Evolutionary conservation across 306 rosid genomes (phyloP), one percentile per base, ranked within the genome.

Genomic region (Myrica gale): DNA sequence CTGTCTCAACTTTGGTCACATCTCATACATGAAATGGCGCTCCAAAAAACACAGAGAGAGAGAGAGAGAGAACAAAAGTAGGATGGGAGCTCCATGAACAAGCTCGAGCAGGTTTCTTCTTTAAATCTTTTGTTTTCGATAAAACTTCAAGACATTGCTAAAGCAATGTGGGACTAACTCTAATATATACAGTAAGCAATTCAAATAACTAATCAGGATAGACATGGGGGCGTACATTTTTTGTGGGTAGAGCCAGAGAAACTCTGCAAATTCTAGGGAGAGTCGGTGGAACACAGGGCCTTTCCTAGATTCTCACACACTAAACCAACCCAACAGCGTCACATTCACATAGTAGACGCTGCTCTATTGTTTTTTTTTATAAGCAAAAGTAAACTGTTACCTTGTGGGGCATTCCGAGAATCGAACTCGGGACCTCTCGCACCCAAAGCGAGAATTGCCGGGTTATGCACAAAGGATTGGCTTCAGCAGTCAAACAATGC

Each of bases 371-470:
- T n/a, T n/a, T n/a, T n/a, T n/a, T n/a, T n/a, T n/a, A n/a, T n/a
- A n/a, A n/a, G n/a, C n/a, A 57, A 8, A 4, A 0, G n/a, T 3
- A 21, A 16, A 0, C 0, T 13, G 6, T 13, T 5, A 16, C 20
- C 4, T 16, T 16, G 1, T 1, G 70, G 70, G 70, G 70, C 70
- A 66, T 66, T 66, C 70, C 70, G 70, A 66, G 70, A 66, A 66
- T 66, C 70, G 70, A 66, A 66, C 70, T 42, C 70, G 70, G 32
- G 70, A 66, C 70, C 70, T 66, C 70, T 66, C 70, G 51, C 70
- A 66, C 70, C 70, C 70, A 66, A 66, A 66, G 70, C 70, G 50
- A 66, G 70, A 66, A 66, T 66, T n/a, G n/a, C n/a, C n/a, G n/a
- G n/a, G n/a, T n/a, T n/a, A n/a, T n/a, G n/a, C n/a, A n/a, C n/a